Evolutionary conservation across 2,329 filamentous ascomycete genomes (phyloP), one percentile per base, ranked within the genome.

Genomic region (Rosellinia necatrix): DNA sequence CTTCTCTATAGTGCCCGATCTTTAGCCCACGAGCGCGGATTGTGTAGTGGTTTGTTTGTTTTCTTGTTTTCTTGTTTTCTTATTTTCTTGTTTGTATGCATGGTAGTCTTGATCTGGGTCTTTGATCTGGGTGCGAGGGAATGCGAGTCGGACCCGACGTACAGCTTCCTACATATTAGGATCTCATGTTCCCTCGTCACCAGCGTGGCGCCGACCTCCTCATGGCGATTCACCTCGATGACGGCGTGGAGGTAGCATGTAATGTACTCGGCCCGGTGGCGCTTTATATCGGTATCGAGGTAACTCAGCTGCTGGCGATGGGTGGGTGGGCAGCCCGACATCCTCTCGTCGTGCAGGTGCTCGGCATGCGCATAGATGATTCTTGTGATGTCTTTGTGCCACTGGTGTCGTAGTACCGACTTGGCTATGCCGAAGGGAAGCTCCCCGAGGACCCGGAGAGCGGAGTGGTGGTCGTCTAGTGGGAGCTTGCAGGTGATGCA

Each of bases 341-440:
- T 6, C 17, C 22, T 48, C 41, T 56, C 49, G 44, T 61, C 56
- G 34, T 61, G 59, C 15, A 57, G 64, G 50, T 67, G 59, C 46
- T 65, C 59, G n/a, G 66, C 61, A 43, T 68, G 66, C 3, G 66
- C 63, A 35, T 65, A 67, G 17, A 58, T 62, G 22, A 68, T 62
- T 13, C 63, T 52, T 17, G 47, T 46, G 43, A 63, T 53, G 27
- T 68, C 66, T 38, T 67, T 68, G 21, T 60, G 59, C 65, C 65
- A 68, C 35, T 68, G 66, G 44, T 67, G 64, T 10, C 53, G 44
- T 21, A 68, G 59, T 24, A 68, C 53, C 7, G 59, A 53, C 43
- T 61, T 42, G 7, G 64, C 61, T 6, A 56, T 64, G n/a, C 64
- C 59, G 22, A 67, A 46, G 13, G 66, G 65, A 1, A 67, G 58